Conservation (phyloP, 2,329 filamentous ascomycete genomes). For the Escovopsis weberi region DNA sequence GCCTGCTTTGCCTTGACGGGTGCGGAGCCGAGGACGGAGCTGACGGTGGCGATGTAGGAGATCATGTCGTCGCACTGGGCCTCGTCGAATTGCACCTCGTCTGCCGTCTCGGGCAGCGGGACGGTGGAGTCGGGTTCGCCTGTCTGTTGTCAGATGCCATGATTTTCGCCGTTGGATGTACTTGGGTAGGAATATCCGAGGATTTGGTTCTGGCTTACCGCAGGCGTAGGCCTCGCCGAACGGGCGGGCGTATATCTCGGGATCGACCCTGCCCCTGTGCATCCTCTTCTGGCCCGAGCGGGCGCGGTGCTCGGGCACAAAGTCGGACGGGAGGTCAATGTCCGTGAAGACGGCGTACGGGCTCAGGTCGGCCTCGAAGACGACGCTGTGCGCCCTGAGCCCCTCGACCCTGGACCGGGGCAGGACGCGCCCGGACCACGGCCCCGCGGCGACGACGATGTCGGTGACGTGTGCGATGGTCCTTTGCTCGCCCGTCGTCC, state of each 20-base stretch:
- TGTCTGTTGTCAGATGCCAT: slow-evolving; percentile 10
- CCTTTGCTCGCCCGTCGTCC: slow-evolving; percentile 21
- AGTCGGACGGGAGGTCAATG: slow-evolving; percentile 57
- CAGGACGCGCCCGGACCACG: slow-evolving; percentile 47
- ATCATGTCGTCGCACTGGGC: slow-evolving; percentile 72
- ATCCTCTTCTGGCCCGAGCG: slow-evolving; percentile 33
- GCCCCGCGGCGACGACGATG: slow-evolving; percentile 41
- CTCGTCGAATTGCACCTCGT: slow-evolving; percentile 62
- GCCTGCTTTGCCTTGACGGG: slow-evolving; percentile 66
- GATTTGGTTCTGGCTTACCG: slow-evolving; percentile 28
- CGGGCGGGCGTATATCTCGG: slow-evolving; percentile 87
- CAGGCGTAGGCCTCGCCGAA: slow-evolving; percentile 88
- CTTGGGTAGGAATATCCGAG: too few relatives aligned
- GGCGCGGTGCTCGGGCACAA: slow-evolving; percentile 36
- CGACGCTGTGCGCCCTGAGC: slow-evolving; percentile 49
- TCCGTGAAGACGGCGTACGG: slow-evolving; percentile 77
- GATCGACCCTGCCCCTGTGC: slow-evolving; percentile 54
- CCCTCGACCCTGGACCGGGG: slow-evolving; percentile 43
- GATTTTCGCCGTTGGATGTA: not conserved
- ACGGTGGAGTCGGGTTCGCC: slow-evolving; percentile 64
- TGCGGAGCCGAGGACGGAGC: slow-evolving; percentile 50
- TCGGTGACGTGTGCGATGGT: slow-evolving; percentile 34
- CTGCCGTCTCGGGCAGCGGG: slow-evolving; percentile 61
- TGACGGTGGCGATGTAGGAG: slow-evolving; percentile 57
- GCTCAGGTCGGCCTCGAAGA: slow-evolving; percentile 49